Conservation (phyloP, 164 flowering plant species). For the Vitis vinifera region DNA sequence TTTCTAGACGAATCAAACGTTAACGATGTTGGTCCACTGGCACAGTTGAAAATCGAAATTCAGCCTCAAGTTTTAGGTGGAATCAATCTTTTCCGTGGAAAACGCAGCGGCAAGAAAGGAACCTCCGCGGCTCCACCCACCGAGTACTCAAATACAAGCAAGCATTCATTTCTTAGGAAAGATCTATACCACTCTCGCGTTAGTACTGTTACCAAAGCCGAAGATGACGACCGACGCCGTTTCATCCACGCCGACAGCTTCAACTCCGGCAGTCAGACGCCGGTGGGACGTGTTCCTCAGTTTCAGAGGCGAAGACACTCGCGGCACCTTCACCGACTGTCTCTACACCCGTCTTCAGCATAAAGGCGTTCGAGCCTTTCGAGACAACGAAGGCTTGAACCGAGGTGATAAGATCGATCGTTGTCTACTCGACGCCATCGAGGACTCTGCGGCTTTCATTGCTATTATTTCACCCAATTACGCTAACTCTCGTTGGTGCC, state of each 20-base stretch:
- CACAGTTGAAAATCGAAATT: no score
- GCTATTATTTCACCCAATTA: slow-evolving; percentile 33
- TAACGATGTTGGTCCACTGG: no score
- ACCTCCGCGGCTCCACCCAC: no score
- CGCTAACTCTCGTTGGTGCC: slow-evolving; percentile 38
- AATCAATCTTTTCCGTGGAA: no score
- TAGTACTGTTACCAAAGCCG: no score
- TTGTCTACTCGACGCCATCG: slow-evolving; percentile 29
- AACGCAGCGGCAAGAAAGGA: no score
- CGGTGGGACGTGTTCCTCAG: slow-evolving; percentile 41
- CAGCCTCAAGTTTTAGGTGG: no score
- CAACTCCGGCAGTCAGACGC: slow-evolving; percentile 10
- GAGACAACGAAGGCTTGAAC: slow-evolving; percentile 24
- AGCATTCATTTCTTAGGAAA: no score
- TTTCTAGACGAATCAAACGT: no score
- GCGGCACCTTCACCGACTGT: slow-evolving; percentile 21
- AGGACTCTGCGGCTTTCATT: slow-evolving; percentile 34
- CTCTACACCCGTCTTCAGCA: slow-evolving; percentile 18
- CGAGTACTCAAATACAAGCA: no score
- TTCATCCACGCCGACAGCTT: slow-evolving; percentile 1
- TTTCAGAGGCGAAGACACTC: slow-evolving; percentile 41
- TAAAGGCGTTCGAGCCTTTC: slow-evolving; percentile 23
- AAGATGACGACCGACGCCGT: not conserved
- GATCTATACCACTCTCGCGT: no score
- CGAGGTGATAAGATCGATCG: slow-evolving; percentile 30